Conservation (phyloP, 163 green algal genomes). For the Coccomyxa subellipsoidea region DNA sequence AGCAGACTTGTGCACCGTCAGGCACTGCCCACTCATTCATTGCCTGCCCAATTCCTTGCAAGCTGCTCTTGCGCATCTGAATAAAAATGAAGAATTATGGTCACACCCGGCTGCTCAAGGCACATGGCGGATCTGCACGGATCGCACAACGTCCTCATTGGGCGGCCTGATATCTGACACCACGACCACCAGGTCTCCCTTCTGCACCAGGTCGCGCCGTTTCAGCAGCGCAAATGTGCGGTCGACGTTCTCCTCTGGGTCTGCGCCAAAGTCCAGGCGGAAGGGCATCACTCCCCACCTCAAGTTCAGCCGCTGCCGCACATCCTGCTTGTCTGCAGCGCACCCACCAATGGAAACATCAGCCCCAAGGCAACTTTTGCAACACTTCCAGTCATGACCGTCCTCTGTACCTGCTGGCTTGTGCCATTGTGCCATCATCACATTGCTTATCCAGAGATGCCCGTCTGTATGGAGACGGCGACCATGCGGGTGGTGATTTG, state of each 20-base stretch:
- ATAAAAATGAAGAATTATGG: not conserved
- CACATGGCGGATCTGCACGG: conserved; percentile 62
- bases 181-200: conserved; percentile 72
- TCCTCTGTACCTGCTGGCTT: too few species aligned
- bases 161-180: conserved; percentile 60
- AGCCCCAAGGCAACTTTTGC: too few species aligned
- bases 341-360: not conserved
- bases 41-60: too few species aligned
- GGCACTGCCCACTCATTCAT: too few species aligned
- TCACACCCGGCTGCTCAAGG: conserved; percentile 6
- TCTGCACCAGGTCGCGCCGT: conserved; percentile 47
- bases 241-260: conserved; percentile 65
- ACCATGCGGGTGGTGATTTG: too few species aligned
- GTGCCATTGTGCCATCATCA: too few species aligned
- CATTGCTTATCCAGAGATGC: too few species aligned
- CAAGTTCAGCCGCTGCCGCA: conserved; percentile 68
- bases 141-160: conserved; percentile 44
- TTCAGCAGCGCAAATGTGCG: conserved; percentile 68
- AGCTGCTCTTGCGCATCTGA: too few species aligned
- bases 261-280: conserved; percentile 56
- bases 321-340: conserved; percentile 41
- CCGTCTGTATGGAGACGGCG: too few species aligned
- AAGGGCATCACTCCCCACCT: conserved; percentile 84
- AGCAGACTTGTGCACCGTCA: too few species aligned
- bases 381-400: too few species aligned